phyloP scores from a whole-genome alignment of 257 asterid genomes.

The Forsythia viridissima region DNA sequence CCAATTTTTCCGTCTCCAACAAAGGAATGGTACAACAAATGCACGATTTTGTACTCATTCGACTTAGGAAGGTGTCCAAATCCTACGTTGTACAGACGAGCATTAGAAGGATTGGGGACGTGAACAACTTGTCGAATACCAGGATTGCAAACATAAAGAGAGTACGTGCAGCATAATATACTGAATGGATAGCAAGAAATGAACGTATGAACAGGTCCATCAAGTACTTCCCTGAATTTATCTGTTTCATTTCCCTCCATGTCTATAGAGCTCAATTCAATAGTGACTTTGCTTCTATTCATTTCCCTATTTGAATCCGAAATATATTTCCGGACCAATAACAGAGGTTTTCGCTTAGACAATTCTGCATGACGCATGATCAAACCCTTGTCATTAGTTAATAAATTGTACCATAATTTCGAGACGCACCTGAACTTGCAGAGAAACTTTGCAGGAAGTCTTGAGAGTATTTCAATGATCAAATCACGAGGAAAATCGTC shows the following conservation, averaged over 20 bases:
- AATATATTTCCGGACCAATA: background rate
- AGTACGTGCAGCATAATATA: constrained; percentile 3
- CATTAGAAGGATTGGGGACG: constrained; percentile 7
- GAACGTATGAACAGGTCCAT: background rate
- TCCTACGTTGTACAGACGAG: constrained; percentile 37
- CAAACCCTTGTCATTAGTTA: background rate
- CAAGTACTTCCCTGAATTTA: background rate
- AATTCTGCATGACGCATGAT: background rate
- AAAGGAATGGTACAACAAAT: constrained; percentile 33
- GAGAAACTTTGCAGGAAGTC: constrained; percentile 12
- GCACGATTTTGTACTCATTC: constrained; percentile 43
- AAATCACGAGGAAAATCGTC: constrained; percentile 10
- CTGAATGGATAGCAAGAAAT: constrained; percentile 11
- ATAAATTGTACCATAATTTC: background rate
- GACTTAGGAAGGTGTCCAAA: constrained; percentile 43
- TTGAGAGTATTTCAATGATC: constrained; percentile 11
- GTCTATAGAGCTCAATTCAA: constrained; percentile 4
- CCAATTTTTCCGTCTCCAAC: constrained; percentile 38
- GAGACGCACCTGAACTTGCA: constrained; percentile 13
- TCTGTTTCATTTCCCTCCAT: constrained; percentile 7
- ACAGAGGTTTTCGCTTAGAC: background rate
- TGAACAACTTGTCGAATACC: constrained; percentile 2
- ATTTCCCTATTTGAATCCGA: background rate
- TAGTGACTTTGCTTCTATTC: background rate
- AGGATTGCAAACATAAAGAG: constrained; percentile 17